Conservation (phyloP, 768 basidiomycete species). For the Boletus rubescentipes region DNA sequence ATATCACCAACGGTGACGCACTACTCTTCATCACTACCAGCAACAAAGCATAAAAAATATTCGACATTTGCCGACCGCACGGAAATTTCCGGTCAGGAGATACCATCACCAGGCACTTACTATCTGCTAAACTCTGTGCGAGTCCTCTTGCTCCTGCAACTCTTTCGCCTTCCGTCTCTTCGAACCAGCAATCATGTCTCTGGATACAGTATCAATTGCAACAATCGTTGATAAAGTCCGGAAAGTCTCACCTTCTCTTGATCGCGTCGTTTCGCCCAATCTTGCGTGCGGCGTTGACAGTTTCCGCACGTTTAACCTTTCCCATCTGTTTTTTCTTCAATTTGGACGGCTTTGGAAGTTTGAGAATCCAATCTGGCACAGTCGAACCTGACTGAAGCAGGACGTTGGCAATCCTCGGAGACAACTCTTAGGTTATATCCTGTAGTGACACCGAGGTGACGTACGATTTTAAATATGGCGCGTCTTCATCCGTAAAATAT, state of each 20-base stretch:
- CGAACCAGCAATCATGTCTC: slow-evolving; percentile 78
- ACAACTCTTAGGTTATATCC: slow-evolving; percentile 7
- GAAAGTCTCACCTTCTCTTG: slow-evolving; percentile 58
- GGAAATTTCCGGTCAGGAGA: background rate
- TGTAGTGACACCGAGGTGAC: slow-evolving; percentile 21
- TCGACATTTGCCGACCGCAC: slow-evolving; percentile 11
- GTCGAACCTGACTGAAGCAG: slow-evolving; percentile 86
- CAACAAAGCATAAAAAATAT: slow-evolving; percentile 8
- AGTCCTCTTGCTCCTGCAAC: background rate
- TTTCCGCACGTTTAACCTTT: slow-evolving; percentile 76
- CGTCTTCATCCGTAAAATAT: slow-evolving; percentile 94
- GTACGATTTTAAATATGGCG: slow-evolving; percentile 86
- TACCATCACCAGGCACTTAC: background rate
- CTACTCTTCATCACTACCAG: slow-evolving; percentile 1
- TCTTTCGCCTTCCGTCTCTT: slow-evolving; percentile 58
- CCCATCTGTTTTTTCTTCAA: slow-evolving; percentile 84
- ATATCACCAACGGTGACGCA: background rate
- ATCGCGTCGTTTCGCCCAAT: slow-evolving; percentile 70
- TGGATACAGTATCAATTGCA: slow-evolving; percentile 25
- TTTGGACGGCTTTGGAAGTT: slow-evolving; percentile 90
- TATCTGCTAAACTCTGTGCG: background rate
- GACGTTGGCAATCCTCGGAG: slow-evolving; percentile 87
- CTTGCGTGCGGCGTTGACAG: slow-evolving; percentile 65
- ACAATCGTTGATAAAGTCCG: background rate
- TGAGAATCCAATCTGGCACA: slow-evolving; percentile 94